phyloP scores from a whole-genome alignment of 805 yeast species.

The Blastobotrys parvus region DNA sequence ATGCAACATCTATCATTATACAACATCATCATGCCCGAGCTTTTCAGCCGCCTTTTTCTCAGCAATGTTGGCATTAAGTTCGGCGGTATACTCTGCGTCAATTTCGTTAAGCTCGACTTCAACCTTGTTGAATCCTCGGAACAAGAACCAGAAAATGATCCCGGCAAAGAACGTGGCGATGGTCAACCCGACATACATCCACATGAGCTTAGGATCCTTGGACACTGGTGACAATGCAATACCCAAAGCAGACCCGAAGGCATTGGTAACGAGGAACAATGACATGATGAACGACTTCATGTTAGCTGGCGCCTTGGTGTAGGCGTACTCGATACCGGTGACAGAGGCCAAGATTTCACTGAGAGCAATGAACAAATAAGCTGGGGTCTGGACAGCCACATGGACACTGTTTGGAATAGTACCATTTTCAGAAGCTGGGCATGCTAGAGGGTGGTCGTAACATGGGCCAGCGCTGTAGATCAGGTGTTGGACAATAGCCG shows the following conservation, averaged over 20 bases:
- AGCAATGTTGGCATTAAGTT: constrained; percentile 21
- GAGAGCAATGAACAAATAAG: constrained; percentile 63
- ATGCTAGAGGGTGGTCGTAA: constrained; percentile 50
- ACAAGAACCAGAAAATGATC: constrained; percentile 49
- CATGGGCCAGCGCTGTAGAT: constrained; percentile 64
- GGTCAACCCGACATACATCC: constrained; percentile 61
- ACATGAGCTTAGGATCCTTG: constrained; percentile 58
- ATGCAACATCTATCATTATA: not conserved
- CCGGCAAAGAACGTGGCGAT: constrained; percentile 54
- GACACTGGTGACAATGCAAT: constrained; percentile 63
- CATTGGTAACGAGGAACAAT: constrained; percentile 58
- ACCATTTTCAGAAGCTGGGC: constrained; percentile 31
- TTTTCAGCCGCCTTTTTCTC: constrained; percentile 2
- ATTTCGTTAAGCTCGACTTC: constrained; percentile 53
- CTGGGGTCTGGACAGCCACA: constrained; percentile 63
- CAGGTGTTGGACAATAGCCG: constrained; percentile 64
- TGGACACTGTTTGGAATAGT: constrained; percentile 43
- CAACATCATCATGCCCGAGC: not conserved
- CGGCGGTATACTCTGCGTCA: constrained; percentile 31
- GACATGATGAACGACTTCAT: constrained; percentile 59
- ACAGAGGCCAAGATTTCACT: constrained; percentile 74
- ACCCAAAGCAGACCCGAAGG: constrained; percentile 72
- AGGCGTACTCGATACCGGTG: constrained; percentile 79
- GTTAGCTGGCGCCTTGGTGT: constrained; percentile 67
- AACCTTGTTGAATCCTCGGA: constrained; percentile 44